A percentile compares a stretch with the other conserved stretches of the same genome.
These are phyloP conservation scores for Ustilago shanxiensis DNA, from an alignment of 1,284 basidiomycete genomes.

Conservation along the genomic window DNA sequence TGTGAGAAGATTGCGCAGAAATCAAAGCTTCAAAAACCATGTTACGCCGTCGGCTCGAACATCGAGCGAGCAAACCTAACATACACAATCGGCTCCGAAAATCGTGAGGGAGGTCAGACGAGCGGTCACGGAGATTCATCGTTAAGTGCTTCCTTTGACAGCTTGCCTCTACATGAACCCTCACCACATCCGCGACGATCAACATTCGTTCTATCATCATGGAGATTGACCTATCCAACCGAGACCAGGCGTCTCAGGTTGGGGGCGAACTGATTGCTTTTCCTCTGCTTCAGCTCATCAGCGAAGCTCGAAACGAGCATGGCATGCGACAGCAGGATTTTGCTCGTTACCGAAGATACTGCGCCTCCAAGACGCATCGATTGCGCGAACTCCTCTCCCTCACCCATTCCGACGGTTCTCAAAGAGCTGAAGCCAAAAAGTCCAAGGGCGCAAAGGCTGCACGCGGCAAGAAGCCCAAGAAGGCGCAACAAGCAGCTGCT, in stretches of 20 bases:
- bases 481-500: constrained; percentile 48
- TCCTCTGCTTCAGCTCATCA: constrained; percentile 82
- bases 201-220: constrained; percentile 9
- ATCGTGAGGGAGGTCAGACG: constrained; percentile 23
- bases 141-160: neutral
- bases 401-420: constrained; percentile 75
- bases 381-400: constrained; percentile 84
- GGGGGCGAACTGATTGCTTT: constrained; percentile 46
- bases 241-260: constrained; percentile 27
- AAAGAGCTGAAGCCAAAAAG: constrained; percentile 34
- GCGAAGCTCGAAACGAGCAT: constrained; percentile 89
- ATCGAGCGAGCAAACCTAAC: neutral
- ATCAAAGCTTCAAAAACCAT: no score
- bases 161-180: neutral
- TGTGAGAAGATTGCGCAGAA: neutral
- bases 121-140: constrained; percentile 4
- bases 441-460: constrained; percentile 40
- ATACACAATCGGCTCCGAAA: constrained; percentile 18
- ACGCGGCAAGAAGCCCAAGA: constrained; percentile 55
- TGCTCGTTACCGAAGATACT: constrained; percentile 86
- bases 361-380: constrained; percentile 88
- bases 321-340: constrained; percentile 90
- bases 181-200: neutral
- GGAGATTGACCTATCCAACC: constrained; percentile 44
- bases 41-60: neutral